Evolutionary conservation across 768 basidiomycete species (phyloP).

Genomic region (Leccinum pellstonianum): DNA sequence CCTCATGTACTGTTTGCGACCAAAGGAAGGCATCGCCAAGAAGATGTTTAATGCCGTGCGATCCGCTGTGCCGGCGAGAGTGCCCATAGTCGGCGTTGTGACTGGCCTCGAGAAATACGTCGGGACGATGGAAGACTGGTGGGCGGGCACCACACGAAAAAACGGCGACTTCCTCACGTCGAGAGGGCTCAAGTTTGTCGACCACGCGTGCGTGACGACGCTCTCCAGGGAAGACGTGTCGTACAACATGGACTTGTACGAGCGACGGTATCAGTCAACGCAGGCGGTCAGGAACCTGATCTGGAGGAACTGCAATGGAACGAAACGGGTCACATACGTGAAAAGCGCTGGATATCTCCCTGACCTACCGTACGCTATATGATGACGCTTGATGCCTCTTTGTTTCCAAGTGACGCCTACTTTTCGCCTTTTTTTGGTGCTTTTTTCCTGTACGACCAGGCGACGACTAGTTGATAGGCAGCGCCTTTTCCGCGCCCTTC

Average conservation of each 20-base stretch:
- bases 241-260: conserved; percentile 35
- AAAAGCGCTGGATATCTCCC: conserved; percentile 30
- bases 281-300: conserved; percentile 27
- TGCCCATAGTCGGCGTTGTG: conserved; percentile 39
- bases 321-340: conserved; percentile 31
- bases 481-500: conserved; percentile 13
- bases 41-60: conserved; percentile 27
- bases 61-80: conserved; percentile 31
- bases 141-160: conserved; percentile 26
- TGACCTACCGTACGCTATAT: conserved; percentile 24
- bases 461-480: conserved; percentile 15
- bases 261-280: conserved; percentile 29
- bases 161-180: conserved; percentile 36
- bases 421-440: background rate
- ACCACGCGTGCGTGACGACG: conserved; percentile 45
- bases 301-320: conserved; percentile 31
- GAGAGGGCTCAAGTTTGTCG: conserved; percentile 36
- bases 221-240: conserved; percentile 31
- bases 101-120: conserved; percentile 38
- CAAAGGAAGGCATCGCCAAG: conserved; percentile 30
- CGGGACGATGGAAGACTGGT: conserved; percentile 33
- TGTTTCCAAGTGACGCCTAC: background rate
- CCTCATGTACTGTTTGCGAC: conserved; percentile 31
- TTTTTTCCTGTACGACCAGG: conserved; percentile 17
- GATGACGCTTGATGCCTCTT: background rate